Evolutionary conservation across 1,284 basidiomycete species (phyloP), one percentile per base, ranked within the genome.

Genomic region (Ustanciosporium gigantosporum): DNA sequence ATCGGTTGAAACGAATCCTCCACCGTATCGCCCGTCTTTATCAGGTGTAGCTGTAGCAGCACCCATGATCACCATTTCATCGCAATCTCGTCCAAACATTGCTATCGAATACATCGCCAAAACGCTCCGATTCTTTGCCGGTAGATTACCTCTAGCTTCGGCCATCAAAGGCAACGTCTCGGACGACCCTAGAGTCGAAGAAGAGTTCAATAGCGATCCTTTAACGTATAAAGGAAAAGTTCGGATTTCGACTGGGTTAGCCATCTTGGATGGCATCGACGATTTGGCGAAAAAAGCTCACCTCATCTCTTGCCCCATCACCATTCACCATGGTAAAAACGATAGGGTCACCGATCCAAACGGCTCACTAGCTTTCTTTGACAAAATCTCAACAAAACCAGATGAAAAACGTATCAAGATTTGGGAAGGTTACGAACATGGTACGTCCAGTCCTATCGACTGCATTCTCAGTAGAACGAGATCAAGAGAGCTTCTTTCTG

Each of bases 381-480:
- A 79, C 5, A 67, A 78, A 19, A 64, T 81, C n/a, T 44, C 46
- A 4, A 68, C 53, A 5, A 69, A 74, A 3, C 59, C 73, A 32
- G 53, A 70, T 35, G 78, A 81, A 49, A 82, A 82, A 66, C 70
- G 74, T 52, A 61, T 81, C 37, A 70, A 79, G 59, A 78, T 82
- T 19, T 82, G 81, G 69, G 77, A 79, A 7, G 82, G 81, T 0
- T 82, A 82, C 43, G 82, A 83, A 64, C 82, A 83, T 67, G 68
- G 66, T 66, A 44, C 8, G 61, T 62, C 20, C 9, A 2, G 11
- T 25, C 15, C 11, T 9, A 13, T 8, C 11, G 9, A 19, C 17
- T 9, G 9, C 9, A 29, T n/a, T 29, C n/a, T 29, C 27, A 9
- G 11, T 29, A 29, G 27, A 29, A n/a, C 27, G 9, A n/a, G 27